phyloP scores from a whole-genome alignment of 805 yeast genomes.

The Yamadazyma paraphyllophila region DNA sequence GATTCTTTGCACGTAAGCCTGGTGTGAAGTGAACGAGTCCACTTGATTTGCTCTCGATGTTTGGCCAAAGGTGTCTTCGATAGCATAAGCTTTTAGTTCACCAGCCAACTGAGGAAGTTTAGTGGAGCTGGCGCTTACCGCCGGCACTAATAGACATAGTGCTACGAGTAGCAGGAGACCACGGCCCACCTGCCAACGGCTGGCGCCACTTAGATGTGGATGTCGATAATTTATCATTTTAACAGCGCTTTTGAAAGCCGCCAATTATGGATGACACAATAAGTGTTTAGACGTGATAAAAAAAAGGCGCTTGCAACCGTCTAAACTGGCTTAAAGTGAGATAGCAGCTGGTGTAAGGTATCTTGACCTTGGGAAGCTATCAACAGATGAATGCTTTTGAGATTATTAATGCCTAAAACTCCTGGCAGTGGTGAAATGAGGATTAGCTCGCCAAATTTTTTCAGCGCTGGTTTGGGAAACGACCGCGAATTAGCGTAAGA shows the following conservation, averaged over 20 bases:
- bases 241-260: background rate
- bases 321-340: background rate
- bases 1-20: slow-evolving; percentile 31
- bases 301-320: background rate
- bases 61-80: background rate
- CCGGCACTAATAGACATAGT: background rate
- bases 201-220: background rate
- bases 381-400: too few relatives aligned
- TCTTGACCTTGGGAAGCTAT: background rate
- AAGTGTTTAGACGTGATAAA: background rate
- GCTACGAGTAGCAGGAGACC: background rate
- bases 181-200: background rate
- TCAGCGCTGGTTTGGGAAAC: background rate
- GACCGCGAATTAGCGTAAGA: background rate
- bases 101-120: background rate
- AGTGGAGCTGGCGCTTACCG: background rate
- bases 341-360: background rate
- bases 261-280: background rate
- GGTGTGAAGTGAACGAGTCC: slow-evolving; percentile 25
- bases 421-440: background rate
- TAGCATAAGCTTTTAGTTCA: too few relatives aligned
- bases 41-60: slow-evolving; percentile 20
- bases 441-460: background rate
- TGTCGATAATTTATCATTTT: background rate
- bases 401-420: background rate